Evolutionary conservation across 495 filamentous ascomycete genomes (phyloP).

Genomic region (Pyrenula massariospora): DNA sequence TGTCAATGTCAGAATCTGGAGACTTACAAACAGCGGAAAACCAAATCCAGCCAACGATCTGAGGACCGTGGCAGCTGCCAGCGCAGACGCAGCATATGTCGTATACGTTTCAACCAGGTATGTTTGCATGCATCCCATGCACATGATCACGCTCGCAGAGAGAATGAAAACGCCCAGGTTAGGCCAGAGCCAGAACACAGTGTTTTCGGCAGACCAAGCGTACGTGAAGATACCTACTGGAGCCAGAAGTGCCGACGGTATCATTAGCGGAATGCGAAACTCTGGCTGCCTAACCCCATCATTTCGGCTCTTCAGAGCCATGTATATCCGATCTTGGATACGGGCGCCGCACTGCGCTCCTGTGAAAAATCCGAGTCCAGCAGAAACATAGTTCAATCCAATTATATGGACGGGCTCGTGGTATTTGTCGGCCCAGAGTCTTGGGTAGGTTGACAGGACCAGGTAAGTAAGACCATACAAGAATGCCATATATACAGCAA

Average conservation of each 20-base stretch:
- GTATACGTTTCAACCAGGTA: slow-evolving; percentile 73
- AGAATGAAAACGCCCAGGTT: slow-evolving; percentile 28
- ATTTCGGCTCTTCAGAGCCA: slow-evolving; percentile 31
- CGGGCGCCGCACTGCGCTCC: slow-evolving; percentile 17
- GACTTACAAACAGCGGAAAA: slow-evolving; percentile 57
- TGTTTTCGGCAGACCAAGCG: slow-evolving; percentile 45
- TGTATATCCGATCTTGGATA: slow-evolving; percentile 30
- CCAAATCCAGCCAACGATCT: slow-evolving; percentile 59
- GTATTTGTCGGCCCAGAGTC: slow-evolving; percentile 37
- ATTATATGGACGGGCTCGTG: slow-evolving; percentile 26
- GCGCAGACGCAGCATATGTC: slow-evolving; percentile 59
- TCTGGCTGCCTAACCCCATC: slow-evolving; percentile 35
- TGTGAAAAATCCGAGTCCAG: slow-evolving; percentile 20
- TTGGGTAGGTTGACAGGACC: slow-evolving; percentile 45
- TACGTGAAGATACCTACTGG: slow-evolving; percentile 52
- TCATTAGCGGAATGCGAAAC: slow-evolving; percentile 52
- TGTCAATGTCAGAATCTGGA: neutral
- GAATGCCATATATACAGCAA: slow-evolving; percentile 48
- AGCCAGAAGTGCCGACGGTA: slow-evolving; percentile 42
- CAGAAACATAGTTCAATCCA: slow-evolving; percentile 26
- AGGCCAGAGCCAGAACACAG: slow-evolving; percentile 41
- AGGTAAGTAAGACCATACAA: slow-evolving; percentile 58
- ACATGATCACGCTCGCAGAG: slow-evolving; percentile 41
- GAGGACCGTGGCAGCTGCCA: slow-evolving; percentile 55
- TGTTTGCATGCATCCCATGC: slow-evolving; percentile 59